These are phyloP conservation scores for Trichocladium antarcticum DNA, from an alignment of 495 filamentous ascomycete species.

Conservation along the genomic window DNA sequence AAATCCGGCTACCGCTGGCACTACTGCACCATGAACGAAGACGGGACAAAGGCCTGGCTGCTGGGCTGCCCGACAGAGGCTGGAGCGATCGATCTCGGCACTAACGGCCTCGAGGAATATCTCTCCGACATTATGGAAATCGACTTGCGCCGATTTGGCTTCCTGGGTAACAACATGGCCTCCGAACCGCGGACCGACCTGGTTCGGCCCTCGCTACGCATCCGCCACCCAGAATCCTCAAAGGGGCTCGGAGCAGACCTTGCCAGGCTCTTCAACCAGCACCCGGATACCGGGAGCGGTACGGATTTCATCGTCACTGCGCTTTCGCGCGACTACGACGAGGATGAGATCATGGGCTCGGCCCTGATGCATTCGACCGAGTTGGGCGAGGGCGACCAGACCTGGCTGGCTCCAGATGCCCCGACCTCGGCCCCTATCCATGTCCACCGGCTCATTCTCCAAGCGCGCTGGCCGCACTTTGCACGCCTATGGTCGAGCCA, in stretches of 20 bases:
- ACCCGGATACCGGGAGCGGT: constrained; percentile 65
- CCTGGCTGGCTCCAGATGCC: constrained; percentile 50
- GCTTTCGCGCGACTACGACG: constrained; percentile 50
- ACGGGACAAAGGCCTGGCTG: constrained; percentile 90
- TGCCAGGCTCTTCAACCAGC: constrained; percentile 69
- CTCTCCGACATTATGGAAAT: constrained; percentile 88
- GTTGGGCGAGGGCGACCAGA: constrained; percentile 36
- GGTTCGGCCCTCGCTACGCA: constrained; percentile 37
- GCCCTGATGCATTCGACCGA: constrained; percentile 32
- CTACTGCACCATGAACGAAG: constrained; percentile 87
- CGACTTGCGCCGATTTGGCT: constrained; percentile 71
- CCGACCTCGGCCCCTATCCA: constrained; percentile 78
- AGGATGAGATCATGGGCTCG: constrained; percentile 49
- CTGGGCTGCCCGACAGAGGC: constrained; percentile 76
- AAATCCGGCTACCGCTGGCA: constrained; percentile 84
- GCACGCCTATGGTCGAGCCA: constrained; percentile 77
- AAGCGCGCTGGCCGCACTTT: constrained; percentile 95
- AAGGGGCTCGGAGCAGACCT: constrained; percentile 72
- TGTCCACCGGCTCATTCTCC: constrained; percentile 84
- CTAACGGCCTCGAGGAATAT: constrained; percentile 63
- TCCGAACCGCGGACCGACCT: constrained; percentile 48
- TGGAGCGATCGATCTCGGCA: constrained; percentile 39
- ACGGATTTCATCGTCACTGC: constrained; percentile 82
- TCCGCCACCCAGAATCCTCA: constrained; percentile 36
- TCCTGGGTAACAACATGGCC: constrained; percentile 67